phyloP scores from a whole-genome alignment of 805 yeast species.

The Candida vartiovaarae region DNA sequence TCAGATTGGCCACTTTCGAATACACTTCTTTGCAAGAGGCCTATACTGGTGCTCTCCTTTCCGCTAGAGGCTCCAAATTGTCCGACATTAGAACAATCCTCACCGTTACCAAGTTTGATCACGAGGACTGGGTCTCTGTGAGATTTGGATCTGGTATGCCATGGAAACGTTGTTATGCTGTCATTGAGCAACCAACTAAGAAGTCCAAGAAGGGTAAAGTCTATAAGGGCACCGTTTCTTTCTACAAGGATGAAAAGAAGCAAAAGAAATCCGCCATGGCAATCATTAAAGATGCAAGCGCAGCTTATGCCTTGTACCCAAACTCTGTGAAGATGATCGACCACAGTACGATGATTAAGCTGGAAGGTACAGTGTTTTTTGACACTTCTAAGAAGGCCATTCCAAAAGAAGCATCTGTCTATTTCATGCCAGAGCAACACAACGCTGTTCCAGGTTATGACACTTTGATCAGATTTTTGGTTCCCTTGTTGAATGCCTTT shows the following conservation, averaged over 20 bases:
- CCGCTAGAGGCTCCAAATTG: slow-evolving; percentile 83
- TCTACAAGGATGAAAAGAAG: slow-evolving; percentile 76
- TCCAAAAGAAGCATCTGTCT: slow-evolving; percentile 54
- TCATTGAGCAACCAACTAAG: slow-evolving; percentile 62
- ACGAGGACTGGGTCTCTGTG: slow-evolving; percentile 93
- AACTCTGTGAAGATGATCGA: slow-evolving; percentile 76
- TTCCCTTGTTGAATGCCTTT: slow-evolving; percentile 73
- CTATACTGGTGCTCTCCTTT: slow-evolving; percentile 88
- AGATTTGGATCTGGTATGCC: slow-evolving; percentile 98
- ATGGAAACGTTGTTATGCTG: slow-evolving; percentile 92
- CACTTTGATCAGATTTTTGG: slow-evolving; percentile 72
- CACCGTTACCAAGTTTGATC: slow-evolving; percentile 77
- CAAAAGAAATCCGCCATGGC: slow-evolving; percentile 76
- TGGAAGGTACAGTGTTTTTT: slow-evolving; percentile 75
- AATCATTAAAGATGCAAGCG: slow-evolving; percentile 56
- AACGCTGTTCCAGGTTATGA: slow-evolving; percentile 80
- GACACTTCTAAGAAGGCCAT: slow-evolving; percentile 38
- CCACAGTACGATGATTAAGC: slow-evolving; percentile 78
- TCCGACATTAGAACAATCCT: slow-evolving; percentile 82
- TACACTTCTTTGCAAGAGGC: slow-evolving; percentile 85
- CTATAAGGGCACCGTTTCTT: slow-evolving; percentile 32
- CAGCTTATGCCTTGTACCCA: slow-evolving; percentile 90
- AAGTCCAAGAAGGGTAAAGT: slow-evolving; percentile 38
- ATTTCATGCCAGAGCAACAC: slow-evolving; percentile 78
- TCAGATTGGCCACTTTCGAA: slow-evolving; percentile 76